These are phyloP conservation scores for Colletotrichum euphorbiae DNA, from an alignment of 2,329 filamentous ascomycete species.

Conservation along the genomic window DNA sequence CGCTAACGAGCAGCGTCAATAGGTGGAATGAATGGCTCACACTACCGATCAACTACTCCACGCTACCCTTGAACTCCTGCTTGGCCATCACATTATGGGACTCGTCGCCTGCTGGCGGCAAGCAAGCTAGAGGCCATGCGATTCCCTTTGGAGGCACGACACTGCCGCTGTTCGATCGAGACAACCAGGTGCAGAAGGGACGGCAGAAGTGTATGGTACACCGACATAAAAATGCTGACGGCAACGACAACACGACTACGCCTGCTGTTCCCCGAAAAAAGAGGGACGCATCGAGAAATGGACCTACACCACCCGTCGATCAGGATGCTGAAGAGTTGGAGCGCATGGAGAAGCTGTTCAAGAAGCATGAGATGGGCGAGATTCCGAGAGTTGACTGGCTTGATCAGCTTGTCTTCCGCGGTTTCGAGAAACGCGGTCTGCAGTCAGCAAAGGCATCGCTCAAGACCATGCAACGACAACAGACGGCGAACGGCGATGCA, in stretches of 20 bases:
- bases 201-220: constrained; percentile 91
- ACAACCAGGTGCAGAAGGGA: constrained; percentile 91
- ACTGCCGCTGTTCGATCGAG: constrained; percentile 88
- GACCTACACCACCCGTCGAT: constrained; percentile 65
- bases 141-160: constrained; percentile 96
- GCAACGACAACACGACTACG: constrained; percentile 82
- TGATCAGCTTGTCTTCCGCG: constrained; percentile 92
- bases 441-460: constrained; percentile 73
- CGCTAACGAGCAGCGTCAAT: constrained; percentile 39
- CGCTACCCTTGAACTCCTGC: constrained; percentile 82
- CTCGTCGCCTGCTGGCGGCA: constrained; percentile 81
- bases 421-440: constrained; percentile 81
- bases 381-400: constrained; percentile 95
- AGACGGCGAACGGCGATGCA: constrained; percentile 54
- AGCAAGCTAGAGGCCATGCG: constrained; percentile 77
- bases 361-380: constrained; percentile 98
- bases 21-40: constrained; percentile 98
- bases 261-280: constrained; percentile 73
- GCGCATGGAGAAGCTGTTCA: constrained; percentile 88
- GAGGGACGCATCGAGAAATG: constrained; percentile 60
- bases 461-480: constrained; percentile 66
- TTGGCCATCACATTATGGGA: constrained; percentile 97
- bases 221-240: constrained; percentile 85
- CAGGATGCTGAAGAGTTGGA: constrained; percentile 87
- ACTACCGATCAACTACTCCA: constrained; percentile 85